phyloP scores from a whole-genome alignment of 129 eudicot genomes.

The Smallanthus sonchifolius region DNA sequence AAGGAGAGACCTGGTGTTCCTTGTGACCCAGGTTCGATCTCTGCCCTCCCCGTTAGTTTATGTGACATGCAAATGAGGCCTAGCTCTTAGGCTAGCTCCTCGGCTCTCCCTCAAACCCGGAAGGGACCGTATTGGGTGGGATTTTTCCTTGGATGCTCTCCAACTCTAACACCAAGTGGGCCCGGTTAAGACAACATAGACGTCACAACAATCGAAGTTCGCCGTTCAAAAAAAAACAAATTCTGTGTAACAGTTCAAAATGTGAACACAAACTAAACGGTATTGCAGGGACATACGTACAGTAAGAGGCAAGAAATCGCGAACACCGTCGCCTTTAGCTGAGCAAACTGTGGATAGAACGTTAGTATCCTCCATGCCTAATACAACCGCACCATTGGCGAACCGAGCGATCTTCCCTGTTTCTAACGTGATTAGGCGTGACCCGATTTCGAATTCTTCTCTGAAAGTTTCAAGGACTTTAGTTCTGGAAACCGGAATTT shows the following conservation, averaged over 20 bases:
- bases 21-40: no score
- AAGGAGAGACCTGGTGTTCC: no score
- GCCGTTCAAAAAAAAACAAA: no score
- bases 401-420: constrained; percentile 91
- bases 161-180: no score
- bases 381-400: constrained; percentile 83
- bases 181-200: no score
- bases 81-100: no score
- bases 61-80: no score
- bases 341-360: constrained; percentile 83
- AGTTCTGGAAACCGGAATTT: constrained; percentile 33
- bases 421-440: constrained; percentile 52
- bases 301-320: constrained; percentile 88
- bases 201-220: no score
- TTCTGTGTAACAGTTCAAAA: constrained; percentile 32
- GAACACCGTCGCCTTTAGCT: constrained; percentile 39
- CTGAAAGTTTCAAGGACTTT: constrained; percentile 67
- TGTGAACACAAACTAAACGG: neutral
- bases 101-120: no score
- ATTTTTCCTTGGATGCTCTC: no score
- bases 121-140: no score
- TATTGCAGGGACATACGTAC: constrained; percentile 34
- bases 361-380: constrained; percentile 78
- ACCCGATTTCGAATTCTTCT: constrained; percentile 85
- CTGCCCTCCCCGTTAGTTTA: no score